These are phyloP conservation scores for Raffaelea ambrosiae DNA, from an alignment of 2,329 filamentous ascomycete genomes.

Conservation along the genomic window DNA sequence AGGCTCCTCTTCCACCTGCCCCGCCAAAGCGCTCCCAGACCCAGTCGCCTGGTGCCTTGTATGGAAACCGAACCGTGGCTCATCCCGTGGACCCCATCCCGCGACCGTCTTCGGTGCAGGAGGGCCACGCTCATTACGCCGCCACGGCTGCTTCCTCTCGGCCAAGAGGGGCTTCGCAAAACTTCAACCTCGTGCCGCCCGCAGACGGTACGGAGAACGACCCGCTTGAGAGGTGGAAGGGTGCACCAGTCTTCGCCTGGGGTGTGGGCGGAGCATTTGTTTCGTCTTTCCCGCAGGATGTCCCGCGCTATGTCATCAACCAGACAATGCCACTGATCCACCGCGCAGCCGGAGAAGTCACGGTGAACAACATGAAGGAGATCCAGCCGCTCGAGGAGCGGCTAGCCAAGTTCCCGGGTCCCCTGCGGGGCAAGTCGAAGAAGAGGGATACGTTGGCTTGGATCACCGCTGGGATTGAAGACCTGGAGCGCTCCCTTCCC, in stretches of 20 bases:
- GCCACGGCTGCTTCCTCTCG: conserved; percentile 25
- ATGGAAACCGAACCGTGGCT: conserved; percentile 25
- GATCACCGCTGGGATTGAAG: conserved; percentile 68
- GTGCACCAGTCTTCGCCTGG: conserved; percentile 78
- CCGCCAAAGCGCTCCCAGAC: conserved; percentile 54
- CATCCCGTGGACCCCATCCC: conserved; percentile 34
- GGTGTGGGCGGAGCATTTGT: conserved; percentile 76
- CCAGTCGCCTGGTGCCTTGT: conserved; percentile 47
- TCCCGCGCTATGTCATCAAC: conserved; percentile 75
- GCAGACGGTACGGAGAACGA: conserved; percentile 64
- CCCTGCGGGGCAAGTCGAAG: conserved; percentile 80
- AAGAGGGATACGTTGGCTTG: conserved; percentile 88
- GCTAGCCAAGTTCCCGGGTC: conserved; percentile 78
- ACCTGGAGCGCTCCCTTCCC: conserved; percentile 53
- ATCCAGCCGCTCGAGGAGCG: conserved; percentile 63
- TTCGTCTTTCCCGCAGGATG: conserved; percentile 79
- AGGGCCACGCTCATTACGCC: conserved; percentile 8
- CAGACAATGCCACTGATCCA: conserved; percentile 68
- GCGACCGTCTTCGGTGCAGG: conserved; percentile 46
- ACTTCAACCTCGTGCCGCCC: conserved; percentile 50
- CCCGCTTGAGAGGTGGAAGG: conserved; percentile 82
- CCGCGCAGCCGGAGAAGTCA: conserved; percentile 73
- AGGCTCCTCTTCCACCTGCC: conserved; percentile 30
- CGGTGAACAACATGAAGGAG: conserved; percentile 66
- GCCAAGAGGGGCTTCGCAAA: conserved; percentile 44